Evolutionary conservation across 176 grass and related monocot species (phyloP), one percentile per base, ranked within the genome.

Genomic region (Oryza nivara): DNA sequence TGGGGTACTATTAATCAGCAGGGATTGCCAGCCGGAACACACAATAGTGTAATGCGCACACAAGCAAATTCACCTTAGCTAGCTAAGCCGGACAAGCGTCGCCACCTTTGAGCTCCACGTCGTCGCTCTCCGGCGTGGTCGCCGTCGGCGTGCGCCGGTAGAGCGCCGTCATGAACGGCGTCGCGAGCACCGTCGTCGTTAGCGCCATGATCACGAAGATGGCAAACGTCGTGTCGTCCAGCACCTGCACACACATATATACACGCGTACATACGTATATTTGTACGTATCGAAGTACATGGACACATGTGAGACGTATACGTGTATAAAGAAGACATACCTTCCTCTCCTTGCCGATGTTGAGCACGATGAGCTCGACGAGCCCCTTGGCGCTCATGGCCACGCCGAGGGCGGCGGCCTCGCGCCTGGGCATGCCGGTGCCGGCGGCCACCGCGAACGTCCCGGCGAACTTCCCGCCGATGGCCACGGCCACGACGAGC

Each of bases 191-290:
- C 60, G 87, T 84, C 60, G 87, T 80, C 6, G 70, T 84, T 4
- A 97, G 88, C 52, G 95, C 92, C 95, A 95, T 93, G 19, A 93
- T 74, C 56, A 97, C 87, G 60, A 97, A 79, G 87, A 94, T 91
- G n/a, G 95, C 87, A 44, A 97, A 97, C 7, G 84, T 91, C 30
- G 92, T 91, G 41, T 97, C 92, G 61, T 94, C 92, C 61, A 97
- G 70, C 40, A 97, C 92, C 95, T 97, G 34, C 86, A 14, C 15
- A 32, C 16, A 65, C 1, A 0, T 28, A 81, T 9, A 4, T 23
- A 36, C 35, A 5, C 35, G 35, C 35, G 35, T 36, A 36, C 35
- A 36, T 36, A 5, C 74, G 35, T 66, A 16, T 80, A 11, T 11
- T 38, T 19, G 2, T 54, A 54, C 49, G 16, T 58, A 35, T 20